A percentile compares a stretch with the other conserved stretches of the same genome.
Conservation (phyloP, 306 rosid genomes). For the Elaeagnus macrophylla region DNA sequence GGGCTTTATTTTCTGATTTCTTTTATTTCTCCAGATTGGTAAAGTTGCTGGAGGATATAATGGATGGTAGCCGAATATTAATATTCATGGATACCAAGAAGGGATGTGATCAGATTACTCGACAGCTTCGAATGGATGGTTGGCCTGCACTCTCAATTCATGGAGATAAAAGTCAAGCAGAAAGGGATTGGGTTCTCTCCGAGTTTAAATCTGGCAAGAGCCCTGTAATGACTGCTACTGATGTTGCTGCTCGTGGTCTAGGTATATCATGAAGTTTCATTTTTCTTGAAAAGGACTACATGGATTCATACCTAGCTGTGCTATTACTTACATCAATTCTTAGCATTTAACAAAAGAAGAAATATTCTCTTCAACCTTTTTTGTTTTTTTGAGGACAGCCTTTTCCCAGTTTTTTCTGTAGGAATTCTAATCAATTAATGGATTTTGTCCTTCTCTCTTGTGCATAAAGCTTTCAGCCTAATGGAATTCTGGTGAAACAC, state of each 20-base stretch:
- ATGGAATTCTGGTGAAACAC: too few relatives aligned
- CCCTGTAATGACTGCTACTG: conserved; percentile 97
- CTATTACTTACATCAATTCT: not conserved
- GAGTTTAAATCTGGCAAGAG: conserved; percentile 96
- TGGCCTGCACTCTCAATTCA: conserved; percentile 99
- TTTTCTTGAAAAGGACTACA: conserved; percentile 6
- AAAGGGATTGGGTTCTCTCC: conserved; percentile 98
- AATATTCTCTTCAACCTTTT: too few relatives aligned
- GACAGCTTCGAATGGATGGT: conserved; percentile 98
- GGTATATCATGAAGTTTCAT: conserved; percentile 33
- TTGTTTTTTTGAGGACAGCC: too few relatives aligned
- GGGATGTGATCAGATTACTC: conserved; percentile 92
- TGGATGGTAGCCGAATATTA: conserved; percentile 96
- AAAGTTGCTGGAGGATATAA: conserved; percentile 87
- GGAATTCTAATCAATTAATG: too few relatives aligned
- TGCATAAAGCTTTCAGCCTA: too few relatives aligned
- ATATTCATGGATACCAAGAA: conserved; percentile 97
- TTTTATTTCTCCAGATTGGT: conserved; percentile 55
- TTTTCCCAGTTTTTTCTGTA: too few relatives aligned
- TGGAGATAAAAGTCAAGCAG: conserved; percentile 98
- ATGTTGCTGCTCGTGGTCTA: conserved; percentile 98
- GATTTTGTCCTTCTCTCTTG: too few relatives aligned
- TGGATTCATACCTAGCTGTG: conserved; percentile 12
- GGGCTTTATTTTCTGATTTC: conserved; percentile 20
- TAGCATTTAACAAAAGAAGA: too few relatives aligned